Base-by-base conservation (phyloP, 805 yeast species). In the Candida dajiaensis region DNA sequence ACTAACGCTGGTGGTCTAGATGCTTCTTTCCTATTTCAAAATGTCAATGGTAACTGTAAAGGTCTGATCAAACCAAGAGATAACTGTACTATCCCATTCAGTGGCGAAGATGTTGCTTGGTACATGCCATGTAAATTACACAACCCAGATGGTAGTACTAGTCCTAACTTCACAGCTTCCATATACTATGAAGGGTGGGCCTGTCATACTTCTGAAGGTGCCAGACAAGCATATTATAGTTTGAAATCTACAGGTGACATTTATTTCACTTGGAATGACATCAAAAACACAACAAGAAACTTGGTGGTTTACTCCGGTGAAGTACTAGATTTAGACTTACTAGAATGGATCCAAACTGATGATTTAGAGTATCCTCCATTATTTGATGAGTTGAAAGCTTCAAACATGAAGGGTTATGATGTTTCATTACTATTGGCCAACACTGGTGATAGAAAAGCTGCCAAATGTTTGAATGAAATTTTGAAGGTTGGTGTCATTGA, bases 61-160 rank as follows among this genome's bases (percentile, higher is more conserved):
- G 83, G 81, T 33, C 68, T 90, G 43, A 84, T 94, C 47, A 73
- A 61, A 6, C 95, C 97, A 40, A 78, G 78, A 52, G 77, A 68
- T 3, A 76, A 82, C 59, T 77, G 86, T 55, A 57, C 83, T 0
- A 90, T 90, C 48, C 97, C 97, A 1, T 66, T 70, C 50, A 72
- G 77, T 46, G 76, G 77, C 28, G 81, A 77, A 21, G 73, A 77
- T 26, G 64, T 92, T 55, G 97, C 95, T 16, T 90, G 97, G 96
- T 94, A 94, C 67, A 89, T 90, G 83, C 98, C 99, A 3, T 94
- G 99, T 71, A 81, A 83, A 55, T 50, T 85, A 28, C 70, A 78
- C 44, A 66, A 70, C 38, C 84, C 79, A 55, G 87, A 88, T 62
- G 96, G 96, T 5, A 74, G 94, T 1, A 65, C 85, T 2, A 47